Evolutionary conservation across 1,284 basidiomycete genomes (phyloP).

Genomic region (Trametes pubescens): DNA sequence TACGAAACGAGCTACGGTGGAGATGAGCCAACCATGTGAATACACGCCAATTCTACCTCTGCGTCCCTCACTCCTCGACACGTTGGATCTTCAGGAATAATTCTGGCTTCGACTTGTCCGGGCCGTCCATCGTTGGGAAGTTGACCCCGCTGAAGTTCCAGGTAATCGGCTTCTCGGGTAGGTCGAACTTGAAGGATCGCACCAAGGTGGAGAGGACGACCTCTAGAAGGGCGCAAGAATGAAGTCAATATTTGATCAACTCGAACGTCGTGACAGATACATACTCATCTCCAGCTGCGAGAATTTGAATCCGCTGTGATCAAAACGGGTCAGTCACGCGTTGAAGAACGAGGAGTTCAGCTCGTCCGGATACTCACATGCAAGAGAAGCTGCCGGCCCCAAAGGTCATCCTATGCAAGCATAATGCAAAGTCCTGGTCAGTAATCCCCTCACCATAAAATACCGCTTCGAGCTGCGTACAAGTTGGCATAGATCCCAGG

Average conservation of each 20-base stretch:
- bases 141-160: constrained; percentile 18
- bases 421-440: too few species aligned
- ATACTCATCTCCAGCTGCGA: constrained; percentile 26
- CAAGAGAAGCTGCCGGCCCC: constrained; percentile 41
- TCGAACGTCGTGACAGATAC: background rate
- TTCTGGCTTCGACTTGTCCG: constrained; percentile 1
- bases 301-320: constrained; percentile 24
- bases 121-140: constrained; percentile 18
- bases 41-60: too few species aligned
- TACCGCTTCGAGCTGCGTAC: background rate
- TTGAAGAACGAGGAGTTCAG: background rate
- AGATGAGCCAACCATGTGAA: too few species aligned
- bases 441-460: background rate
- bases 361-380: constrained; percentile 34
- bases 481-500: constrained; percentile 12
- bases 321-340: background rate
- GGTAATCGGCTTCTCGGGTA: constrained; percentile 13
- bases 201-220: constrained; percentile 19
- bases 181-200: constrained; percentile 8
- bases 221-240: constrained; percentile 6
- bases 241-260: background rate
- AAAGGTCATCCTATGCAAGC: constrained; percentile 42
- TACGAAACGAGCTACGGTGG: too few species aligned
- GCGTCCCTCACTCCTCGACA: background rate
- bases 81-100: constrained; percentile 6